Base-by-base conservation (phyloP, 2,329 filamentous ascomycete genomes). In the Calonectria crousiana region DNA sequence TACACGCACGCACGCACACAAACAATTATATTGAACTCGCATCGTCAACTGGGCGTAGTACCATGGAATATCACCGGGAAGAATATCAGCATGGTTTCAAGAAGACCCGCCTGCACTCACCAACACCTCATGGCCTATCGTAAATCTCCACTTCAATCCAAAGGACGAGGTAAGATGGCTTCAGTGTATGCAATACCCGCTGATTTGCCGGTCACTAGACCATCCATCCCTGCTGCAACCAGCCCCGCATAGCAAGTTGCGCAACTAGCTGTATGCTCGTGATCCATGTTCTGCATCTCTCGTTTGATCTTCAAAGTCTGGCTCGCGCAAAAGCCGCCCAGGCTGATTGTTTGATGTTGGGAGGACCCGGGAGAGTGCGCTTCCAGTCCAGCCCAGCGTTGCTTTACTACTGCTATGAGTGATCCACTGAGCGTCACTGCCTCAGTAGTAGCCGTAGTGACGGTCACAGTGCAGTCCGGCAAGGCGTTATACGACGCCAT, bases 371-470 rank as follows among this genome's bases (percentile, higher is more conserved):
- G 58, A 44, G 30, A 65, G 36, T 23, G 28, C 18, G 6, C 26
- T 44, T 41, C n/a, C 23, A 23, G 38, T 64, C 36, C 23, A 13
- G 3, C 28, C 41, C 26, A 23, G 56, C 23, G 32, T 26, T 38
- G n/a, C 6, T 23, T 47, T 32, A 23, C 16, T 41, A 23, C 6
- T 10, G 60, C 41, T 41, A 68, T 58, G 66, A 30, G 28, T 5
- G 52, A 68, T 11, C 36, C 52, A 26, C 52, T 68, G 26, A 56
- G 52, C 16, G 38, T 58, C 66, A 28, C 18, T 30, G 11, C 66
- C 6, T 58, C 66, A 32, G 28, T 58, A 34, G 58, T 68, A 58
- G 52, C 52, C n/a, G 38, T 68, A 58, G 66, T 68, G 20, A 68
- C 52, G 16, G n/a, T 44, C 20, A 47, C 66, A 41, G 52, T 32